Base-by-base conservation (phyloP, 78 protist genomes). In the Trichosphaerium sp. region DNA sequence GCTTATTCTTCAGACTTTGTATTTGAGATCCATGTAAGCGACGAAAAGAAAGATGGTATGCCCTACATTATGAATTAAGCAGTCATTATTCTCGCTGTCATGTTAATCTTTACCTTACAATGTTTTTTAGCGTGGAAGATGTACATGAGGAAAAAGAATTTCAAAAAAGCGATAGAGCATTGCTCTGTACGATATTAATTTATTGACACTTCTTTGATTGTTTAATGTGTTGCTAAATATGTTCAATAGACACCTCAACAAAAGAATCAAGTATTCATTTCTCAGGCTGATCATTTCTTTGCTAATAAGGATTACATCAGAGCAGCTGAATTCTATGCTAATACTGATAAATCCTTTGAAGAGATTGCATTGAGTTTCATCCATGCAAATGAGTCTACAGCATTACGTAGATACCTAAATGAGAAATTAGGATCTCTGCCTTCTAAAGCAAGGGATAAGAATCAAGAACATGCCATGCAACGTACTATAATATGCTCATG, bases 341-440 rank as follows among this genome's bases (percentile, higher is more conserved):
- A 77, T 59, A 85, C 91, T 4, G 49, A 47, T 26, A 37, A 18
- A 42, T 38, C 83, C 15, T 86, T 91, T 29, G 96, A 91, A 59
- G 91, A 88, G 56, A 56, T 86, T 29, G 69, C 88, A 1, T 84
- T 91, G 48, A 84, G 79, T 70, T 85, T 88, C 26, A 58, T 88
- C 5, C 51, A 65, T 31, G 71, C 56, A 10, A 55, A 32, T 29
- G 79, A 85, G 62, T 68, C 78, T n/a, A 78, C 72, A 25, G 85
- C 85, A 18, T 58, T 84, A 29, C 63, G 41, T 49, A 26, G 60
- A 39, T 84, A 73, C 68, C 71, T 84, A 4, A 15, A 56, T 0
- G 64, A 58, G 15, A 84, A 77, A 48, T n/a, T n/a, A n/a, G n/a
- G n/a, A n/a, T n/a, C n/a, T n/a, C n/a, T n/a, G n/a, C n/a, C n/a